phyloP scores from a whole-genome alignment of 176 grass and related monocot genomes.

The Musa schizocarpa region DNA sequence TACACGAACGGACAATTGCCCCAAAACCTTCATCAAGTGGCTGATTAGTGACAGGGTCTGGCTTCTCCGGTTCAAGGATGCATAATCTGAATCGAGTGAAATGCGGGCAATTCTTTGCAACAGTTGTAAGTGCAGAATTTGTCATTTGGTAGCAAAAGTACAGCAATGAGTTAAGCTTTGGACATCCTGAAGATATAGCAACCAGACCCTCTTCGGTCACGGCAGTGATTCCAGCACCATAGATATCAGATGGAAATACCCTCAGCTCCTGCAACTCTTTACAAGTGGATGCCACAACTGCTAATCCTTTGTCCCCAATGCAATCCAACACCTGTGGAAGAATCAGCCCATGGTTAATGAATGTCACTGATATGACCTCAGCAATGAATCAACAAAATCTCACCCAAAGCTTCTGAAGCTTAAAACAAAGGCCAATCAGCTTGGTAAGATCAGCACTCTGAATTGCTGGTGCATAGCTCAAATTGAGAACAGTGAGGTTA shows the following conservation, averaged over 20 bases:
- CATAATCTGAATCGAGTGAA: slow-evolving; percentile 7
- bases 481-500: neutral
- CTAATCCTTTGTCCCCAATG: slow-evolving; percentile 11
- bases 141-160: slow-evolving; percentile 7
- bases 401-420: slow-evolving; percentile 10
- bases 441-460: slow-evolving; percentile 3
- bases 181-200: slow-evolving; percentile 4
- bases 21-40: slow-evolving; percentile 8
- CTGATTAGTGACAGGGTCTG: slow-evolving; percentile 5
- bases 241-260: slow-evolving; percentile 7
- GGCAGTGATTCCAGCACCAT: neutral
- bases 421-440: neutral
- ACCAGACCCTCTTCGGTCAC: slow-evolving; percentile 3
- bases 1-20: slow-evolving; percentile 1
- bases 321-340: neutral
- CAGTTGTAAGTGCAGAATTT: neutral
- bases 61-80: slow-evolving; percentile 3
- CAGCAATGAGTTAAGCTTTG: neutral
- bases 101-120: slow-evolving; percentile 9
- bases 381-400: neutral
- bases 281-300: neutral
- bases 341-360: neutral
- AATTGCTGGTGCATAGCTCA: slow-evolving; percentile 9
- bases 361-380: neutral
- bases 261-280: slow-evolving; percentile 7